These are phyloP conservation scores for Marasmius tenuissimus DNA, from an alignment of 1,284 basidiomycete genomes.

Conservation along the genomic window DNA sequence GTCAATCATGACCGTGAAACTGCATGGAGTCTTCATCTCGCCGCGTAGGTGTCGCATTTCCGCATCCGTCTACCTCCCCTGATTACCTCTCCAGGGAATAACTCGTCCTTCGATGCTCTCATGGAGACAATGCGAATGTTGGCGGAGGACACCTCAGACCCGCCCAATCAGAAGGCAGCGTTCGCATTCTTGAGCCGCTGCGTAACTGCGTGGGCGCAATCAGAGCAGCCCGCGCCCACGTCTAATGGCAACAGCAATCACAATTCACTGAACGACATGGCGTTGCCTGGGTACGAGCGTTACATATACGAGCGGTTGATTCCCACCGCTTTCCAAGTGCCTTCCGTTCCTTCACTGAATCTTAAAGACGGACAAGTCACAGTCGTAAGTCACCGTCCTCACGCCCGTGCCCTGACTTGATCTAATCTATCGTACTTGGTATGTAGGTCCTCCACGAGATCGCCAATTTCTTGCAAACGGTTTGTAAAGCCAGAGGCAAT, in stretches of 20 bases:
- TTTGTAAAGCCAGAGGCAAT: conserved; percentile 76
- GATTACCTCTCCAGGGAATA: conserved; percentile 62
- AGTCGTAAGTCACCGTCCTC: conserved; percentile 52
- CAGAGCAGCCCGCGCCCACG: conserved; percentile 30
- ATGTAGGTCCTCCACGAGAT: conserved; percentile 87
- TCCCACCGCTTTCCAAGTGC: conserved; percentile 82
- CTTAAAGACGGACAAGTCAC: conserved; percentile 85
- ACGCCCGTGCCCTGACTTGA: neutral
- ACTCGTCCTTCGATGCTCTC: conserved; percentile 67
- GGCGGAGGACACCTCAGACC: conserved; percentile 74
- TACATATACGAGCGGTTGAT: conserved; percentile 92
- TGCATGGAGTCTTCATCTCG: conserved; percentile 86
- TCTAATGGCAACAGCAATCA: conserved; percentile 39
- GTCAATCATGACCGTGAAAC: conserved; percentile 77
- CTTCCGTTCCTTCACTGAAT: conserved; percentile 82
- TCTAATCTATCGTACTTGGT: neutral
- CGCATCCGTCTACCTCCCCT: neutral
- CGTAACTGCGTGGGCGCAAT: conserved; percentile 79
- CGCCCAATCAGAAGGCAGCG: conserved; percentile 76
- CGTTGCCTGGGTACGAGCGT: conserved; percentile 88
- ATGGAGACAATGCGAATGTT: conserved; percentile 79
- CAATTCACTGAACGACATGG: conserved; percentile 27
- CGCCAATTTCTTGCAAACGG: conserved; percentile 78
- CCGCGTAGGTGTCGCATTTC: conserved; percentile 59
- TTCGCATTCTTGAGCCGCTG: conserved; percentile 81